Evolutionary conservation across 805 yeast species (phyloP), one percentile per base, ranked within the genome.

Genomic region (Kluyveromyces aestuarii): DNA sequence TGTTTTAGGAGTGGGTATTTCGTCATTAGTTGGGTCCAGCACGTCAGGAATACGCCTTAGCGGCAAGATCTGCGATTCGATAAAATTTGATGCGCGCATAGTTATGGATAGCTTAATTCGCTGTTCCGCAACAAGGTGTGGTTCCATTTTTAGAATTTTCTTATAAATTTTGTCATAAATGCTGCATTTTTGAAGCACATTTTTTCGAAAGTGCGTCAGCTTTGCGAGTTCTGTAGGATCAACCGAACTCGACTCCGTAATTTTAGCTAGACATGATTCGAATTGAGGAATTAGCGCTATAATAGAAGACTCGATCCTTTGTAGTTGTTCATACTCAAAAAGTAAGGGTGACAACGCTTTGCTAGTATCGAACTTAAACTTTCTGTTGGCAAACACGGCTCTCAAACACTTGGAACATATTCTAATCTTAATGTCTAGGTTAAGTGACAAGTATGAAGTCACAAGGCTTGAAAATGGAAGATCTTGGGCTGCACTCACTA

Each of bases 361-460:
- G 9, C 55, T 52, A 2, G 64, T 27, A 46, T 80, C 86, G 30
- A 60, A 60, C 8, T 58, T 49, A 54, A 76, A 75, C 47, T 77
- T 77, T 55, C 79, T 73, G 44, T 75, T 79, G 37, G 74, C 71
- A 50, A 86, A 80, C 27, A 90, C 66, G 4, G 69, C 66, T 52
- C 79, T 70, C 47, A 84, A 82, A 68, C 99, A 91, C 30, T 72
- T 68, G 3, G 74, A 66, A 66, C 98, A 91, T 35, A 88, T 65
- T 38, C 96, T 63, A 9, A 86, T 60, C 2, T 65, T 52, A 3
- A 68, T 56, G 6, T 66, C 64, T 7, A 61, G 48, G 5, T 52
- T 53, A 1, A 57, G 51, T 6, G 58, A 40, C n/a, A 59, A 62
- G 1, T 45, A 39, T 8, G 58, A 39, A 6, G 50, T 17, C 6